Base-by-base conservation (phyloP, 129 eudicot genomes). In the Ambrosia artemisiifolia region DNA sequence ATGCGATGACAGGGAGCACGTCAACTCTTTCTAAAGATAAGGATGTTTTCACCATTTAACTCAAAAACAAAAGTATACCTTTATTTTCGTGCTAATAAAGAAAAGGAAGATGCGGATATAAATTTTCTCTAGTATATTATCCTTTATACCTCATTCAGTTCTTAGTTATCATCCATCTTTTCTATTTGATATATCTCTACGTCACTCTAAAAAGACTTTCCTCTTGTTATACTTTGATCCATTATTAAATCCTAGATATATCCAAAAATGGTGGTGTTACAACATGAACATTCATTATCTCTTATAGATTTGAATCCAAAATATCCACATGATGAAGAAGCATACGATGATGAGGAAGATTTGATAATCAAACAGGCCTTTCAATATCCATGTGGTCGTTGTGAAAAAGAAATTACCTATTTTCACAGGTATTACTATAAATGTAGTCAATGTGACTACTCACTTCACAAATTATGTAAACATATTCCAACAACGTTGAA, bases 321-420 rank as follows among this genome's bases (percentile, higher is more conserved):
- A 48, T 67, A 67, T 48, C 72, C 72, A 30, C 60, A 30, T 3
- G 59, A 67, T 32, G 72, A 47, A 67, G 11, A 12, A 28, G 60
- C 28, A 14, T 48, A 67, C 16, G 72, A 67, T 18, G 72, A 67
- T 44, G 60, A 67, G 11, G 40, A 24, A 24, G 63, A 57, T 57
- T 57, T 57, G 38, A 57, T 57, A 11, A 11, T 11, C 7, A 24
- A 57, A 57, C 63, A 57, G 24, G 16, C 11, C 16, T 57, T 57
- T 28, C 63, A 24, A 11, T 4, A 36, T 28, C 38, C n/a, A 24
- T 57, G 63, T 57, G 32, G 28, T 57, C 36, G 4, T 28, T 57
- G 63, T 28, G 11, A 4, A 10, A 3, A 24, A 24, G 0, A 57
- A 57, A 57, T 57, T 36, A 57, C 36, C 2, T 28, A 20, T 24